A percentile compares a stretch with the other conserved stretches of the same genome.
Conservation (phyloP, 1,284 basidiomycete genomes). For the Caloboletus firmus region DNA sequence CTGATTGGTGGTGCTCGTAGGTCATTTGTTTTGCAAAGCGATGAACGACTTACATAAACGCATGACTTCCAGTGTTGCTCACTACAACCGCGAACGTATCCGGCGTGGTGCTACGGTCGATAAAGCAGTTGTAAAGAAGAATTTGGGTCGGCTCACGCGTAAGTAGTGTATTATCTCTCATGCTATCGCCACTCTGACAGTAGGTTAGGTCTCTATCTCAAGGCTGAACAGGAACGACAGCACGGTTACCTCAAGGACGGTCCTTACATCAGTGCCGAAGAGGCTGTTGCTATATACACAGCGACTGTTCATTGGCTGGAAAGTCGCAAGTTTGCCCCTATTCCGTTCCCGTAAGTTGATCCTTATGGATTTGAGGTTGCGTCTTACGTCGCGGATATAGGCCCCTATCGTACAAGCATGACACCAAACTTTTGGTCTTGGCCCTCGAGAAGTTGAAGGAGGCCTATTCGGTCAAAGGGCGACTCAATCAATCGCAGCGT, state of each 20-base stretch:
- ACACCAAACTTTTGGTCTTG: conserved; percentile 92
- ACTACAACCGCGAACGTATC: conserved; percentile 94
- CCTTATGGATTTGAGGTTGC: not conserved
- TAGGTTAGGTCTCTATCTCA: conserved; percentile 78
- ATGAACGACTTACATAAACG: not conserved
- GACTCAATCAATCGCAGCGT: conserved; percentile 93
- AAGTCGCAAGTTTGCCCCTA: conserved; percentile 93
- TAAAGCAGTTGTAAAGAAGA: conserved; percentile 98
- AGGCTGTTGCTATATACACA: conserved; percentile 96
- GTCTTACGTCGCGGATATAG: conserved; percentile 37
- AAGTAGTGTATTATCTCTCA: conserved; percentile 28
- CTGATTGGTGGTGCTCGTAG: conserved; percentile 98
- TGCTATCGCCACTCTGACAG: conserved; percentile 9
- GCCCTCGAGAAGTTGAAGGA: conserved; percentile 97
- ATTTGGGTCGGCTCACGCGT: conserved; percentile 87
- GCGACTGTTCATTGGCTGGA: conserved; percentile 98
- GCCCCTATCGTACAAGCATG: conserved; percentile 96
- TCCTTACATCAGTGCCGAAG: conserved; percentile 95
- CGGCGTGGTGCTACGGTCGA: conserved; percentile 97
- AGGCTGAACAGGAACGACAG: conserved; percentile 97
- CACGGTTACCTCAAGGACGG: conserved; percentile 97
- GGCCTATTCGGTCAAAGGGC: conserved; percentile 96
- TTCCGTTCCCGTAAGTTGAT: conserved; percentile 84
- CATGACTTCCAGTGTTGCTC: conserved; percentile 61
- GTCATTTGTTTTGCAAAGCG: conserved; percentile 36